Percentiles rank a stretch among this genome's conserved stretches.
phyloP scores from a whole-genome alignment of 257 asterid species.

The Primulina eburnea region DNA sequence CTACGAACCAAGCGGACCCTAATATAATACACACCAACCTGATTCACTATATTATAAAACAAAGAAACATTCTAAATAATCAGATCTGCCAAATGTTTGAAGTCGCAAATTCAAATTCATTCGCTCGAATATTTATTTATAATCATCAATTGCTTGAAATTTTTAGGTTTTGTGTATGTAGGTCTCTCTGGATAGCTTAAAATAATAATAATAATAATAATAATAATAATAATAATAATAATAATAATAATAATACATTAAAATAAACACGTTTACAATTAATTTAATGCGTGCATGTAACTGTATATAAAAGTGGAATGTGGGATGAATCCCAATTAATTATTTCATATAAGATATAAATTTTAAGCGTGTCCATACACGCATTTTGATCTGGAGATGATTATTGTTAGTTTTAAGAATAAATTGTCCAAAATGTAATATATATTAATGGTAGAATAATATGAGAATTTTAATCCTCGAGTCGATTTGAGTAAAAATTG shows the following conservation, averaged over 20 bases:
- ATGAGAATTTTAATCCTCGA: too few species aligned
- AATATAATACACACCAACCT: not conserved
- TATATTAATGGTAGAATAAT: too few species aligned
- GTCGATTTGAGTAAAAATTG: too few species aligned
- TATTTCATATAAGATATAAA: too few species aligned
- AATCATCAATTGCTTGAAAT: not conserved
- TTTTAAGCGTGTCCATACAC: not conserved
- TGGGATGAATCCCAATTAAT: not conserved
- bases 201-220: too few species aligned
- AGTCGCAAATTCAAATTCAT: not conserved
- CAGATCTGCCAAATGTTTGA: not conserved
- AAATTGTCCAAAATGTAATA: not conserved
- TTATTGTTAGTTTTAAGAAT: not conserved
- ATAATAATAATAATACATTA: too few species aligned
- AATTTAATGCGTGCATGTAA: not conserved
- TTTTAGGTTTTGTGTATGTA: too few species aligned
- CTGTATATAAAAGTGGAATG: not conserved
- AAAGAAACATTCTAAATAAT: not conserved
- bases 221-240: too few species aligned
- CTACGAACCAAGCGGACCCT: too few species aligned
- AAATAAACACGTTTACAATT: too few species aligned
- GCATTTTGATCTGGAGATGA: not conserved
- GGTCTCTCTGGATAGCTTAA: conserved; percentile 27
- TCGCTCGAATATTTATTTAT: not conserved
- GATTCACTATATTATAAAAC: not conserved